Evolutionary conservation across 1,284 basidiomycete species (phyloP).

Genomic region (Ustilago crameri): DNA sequence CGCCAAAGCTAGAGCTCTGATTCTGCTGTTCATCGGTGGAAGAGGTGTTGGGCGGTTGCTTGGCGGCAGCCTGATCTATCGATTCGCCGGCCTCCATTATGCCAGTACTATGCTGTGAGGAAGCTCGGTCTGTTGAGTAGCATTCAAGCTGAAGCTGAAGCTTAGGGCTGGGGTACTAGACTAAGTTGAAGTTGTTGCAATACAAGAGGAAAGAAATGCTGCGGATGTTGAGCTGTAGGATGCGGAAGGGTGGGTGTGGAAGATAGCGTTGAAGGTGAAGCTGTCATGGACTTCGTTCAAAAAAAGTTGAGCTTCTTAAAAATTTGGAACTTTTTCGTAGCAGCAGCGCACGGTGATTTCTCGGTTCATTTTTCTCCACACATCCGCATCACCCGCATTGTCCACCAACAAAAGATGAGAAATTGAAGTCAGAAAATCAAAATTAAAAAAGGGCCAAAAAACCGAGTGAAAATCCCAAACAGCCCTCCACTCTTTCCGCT

Average conservation of each 20-base stretch:
- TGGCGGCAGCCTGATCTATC: constrained; percentile 26
- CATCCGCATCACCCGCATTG: background rate
- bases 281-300: too few relatives aligned
- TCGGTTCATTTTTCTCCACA: background rate
- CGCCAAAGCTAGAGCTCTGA: background rate
- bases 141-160: background rate
- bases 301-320: too few relatives aligned
- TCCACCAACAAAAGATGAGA: background rate
- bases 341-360: constrained; percentile 23
- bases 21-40: constrained; percentile 3
- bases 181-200: background rate
- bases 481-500: constrained; percentile 10
- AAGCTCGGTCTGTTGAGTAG: background rate
- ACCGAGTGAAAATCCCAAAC: constrained; percentile 1
- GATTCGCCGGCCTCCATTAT: constrained; percentile 50
- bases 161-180: background rate
- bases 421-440: constrained; percentile 3
- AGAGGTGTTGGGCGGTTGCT: constrained; percentile 8
- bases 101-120: constrained; percentile 10
- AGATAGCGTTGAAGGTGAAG: background rate
- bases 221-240: background rate
- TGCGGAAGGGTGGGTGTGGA: background rate
- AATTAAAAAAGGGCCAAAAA: background rate
- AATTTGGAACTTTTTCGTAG: constrained; percentile 16
- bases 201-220: background rate